A percentile compares a stretch with the other conserved stretches of the same genome.
Conservation (phyloP, 2,329 filamentous ascomycete genomes). For the Hypomyces perniciosus region DNA sequence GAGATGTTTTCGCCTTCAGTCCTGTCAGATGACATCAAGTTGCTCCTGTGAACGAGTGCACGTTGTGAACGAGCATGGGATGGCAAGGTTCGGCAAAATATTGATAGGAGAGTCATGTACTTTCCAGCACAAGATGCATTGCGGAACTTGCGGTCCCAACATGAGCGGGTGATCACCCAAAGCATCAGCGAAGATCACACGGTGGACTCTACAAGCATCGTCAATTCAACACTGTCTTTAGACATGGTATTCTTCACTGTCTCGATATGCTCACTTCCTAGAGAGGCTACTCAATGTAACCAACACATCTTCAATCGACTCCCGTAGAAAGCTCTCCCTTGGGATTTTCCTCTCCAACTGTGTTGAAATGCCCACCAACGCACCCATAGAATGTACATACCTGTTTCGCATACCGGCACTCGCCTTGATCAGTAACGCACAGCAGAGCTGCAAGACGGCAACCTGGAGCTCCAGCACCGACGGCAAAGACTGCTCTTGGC, state of each 20-base stretch:
- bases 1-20: too few relatives aligned
- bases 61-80: too few relatives aligned
- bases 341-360: slow-evolving; percentile 33
- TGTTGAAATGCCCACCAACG: slow-evolving; percentile 42
- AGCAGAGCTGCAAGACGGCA: slow-evolving; percentile 50
- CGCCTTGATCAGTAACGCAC: slow-evolving; percentile 43
- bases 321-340: slow-evolving; percentile 28
- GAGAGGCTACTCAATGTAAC: slow-evolving; percentile 23
- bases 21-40: too few relatives aligned
- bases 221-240: not conserved
- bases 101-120: too few relatives aligned
- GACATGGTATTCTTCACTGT: not conserved
- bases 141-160: too few relatives aligned
- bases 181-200: too few relatives aligned
- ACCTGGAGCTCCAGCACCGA: slow-evolving; percentile 44
- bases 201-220: too few relatives aligned
- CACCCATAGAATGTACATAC: slow-evolving; percentile 45
- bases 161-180: too few relatives aligned
- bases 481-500: slow-evolving; percentile 17
- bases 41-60: too few relatives aligned
- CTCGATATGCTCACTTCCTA: not conserved
- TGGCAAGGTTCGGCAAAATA: too few relatives aligned
- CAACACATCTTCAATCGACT: slow-evolving; percentile 42
- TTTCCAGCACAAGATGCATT: too few relatives aligned
- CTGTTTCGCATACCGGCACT: slow-evolving; percentile 41